Conservation (phyloP, 1,139 yeast genomes). For the Lodderomyces metapsilosis region DNA sequence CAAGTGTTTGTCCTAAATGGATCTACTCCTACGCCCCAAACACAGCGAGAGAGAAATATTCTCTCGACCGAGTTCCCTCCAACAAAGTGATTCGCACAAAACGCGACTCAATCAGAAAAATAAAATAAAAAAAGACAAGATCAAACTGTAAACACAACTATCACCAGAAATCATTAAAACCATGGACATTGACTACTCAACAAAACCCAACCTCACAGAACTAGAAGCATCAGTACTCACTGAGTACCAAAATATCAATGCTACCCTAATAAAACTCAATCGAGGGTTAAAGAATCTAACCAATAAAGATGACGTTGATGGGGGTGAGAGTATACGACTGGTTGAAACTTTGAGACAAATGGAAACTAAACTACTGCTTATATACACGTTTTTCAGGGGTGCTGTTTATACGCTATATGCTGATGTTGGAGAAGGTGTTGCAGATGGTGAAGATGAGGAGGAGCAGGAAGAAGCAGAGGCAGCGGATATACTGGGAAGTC, state of each 20-base stretch:
- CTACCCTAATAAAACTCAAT: constrained; percentile 27
- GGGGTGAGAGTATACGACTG: constrained; percentile 26
- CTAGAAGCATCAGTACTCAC: constrained; percentile 7
- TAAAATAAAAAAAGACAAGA: neutral
- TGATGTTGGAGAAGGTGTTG: constrained; percentile 14
- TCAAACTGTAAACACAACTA: neutral
- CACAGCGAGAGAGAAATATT: too few species aligned
- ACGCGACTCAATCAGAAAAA: neutral
- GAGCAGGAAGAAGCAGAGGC: too few species aligned
- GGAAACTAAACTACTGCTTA: constrained; percentile 62
- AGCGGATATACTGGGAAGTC: too few species aligned
- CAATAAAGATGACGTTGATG: constrained; percentile 10
- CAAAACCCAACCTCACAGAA: constrained; percentile 24
- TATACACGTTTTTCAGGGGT: constrained; percentile 65
- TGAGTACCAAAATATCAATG: constrained; percentile 10
- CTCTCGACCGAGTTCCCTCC: too few species aligned
- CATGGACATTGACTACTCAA: constrained; percentile 26
- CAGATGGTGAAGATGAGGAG: constrained; percentile 2
- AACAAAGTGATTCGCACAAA: constrained; percentile 3
- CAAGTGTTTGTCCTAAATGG: too few species aligned
- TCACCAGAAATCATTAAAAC: too few species aligned
- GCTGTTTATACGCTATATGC: constrained; percentile 58
- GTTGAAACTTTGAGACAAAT: constrained; percentile 53
- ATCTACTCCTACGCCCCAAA: too few species aligned
- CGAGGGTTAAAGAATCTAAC: constrained; percentile 32